Evolutionary conservation across 208 protist species (phyloP), one percentile per base, ranked within the genome.

Genomic region (Acanthamoeba castellanii): DNA sequence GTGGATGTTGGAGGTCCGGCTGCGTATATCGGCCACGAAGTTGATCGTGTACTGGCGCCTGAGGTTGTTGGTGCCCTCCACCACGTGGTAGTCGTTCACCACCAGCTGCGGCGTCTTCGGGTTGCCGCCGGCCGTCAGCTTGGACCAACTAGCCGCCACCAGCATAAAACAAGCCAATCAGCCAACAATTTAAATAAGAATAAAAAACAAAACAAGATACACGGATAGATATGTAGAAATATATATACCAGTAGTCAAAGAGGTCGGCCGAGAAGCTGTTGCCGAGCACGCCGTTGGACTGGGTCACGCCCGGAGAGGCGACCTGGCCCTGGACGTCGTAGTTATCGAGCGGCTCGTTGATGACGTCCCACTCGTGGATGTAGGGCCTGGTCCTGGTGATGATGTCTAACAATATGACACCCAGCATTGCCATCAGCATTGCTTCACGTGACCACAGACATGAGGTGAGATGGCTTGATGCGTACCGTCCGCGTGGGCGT

Each of bases 31-130:
- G 11, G 18, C 47, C 32, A 37, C 30, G 34, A 88, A 42, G 50
- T 88, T 88, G 50, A n/a, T 37, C 14, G 81, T 88, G 81, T 88
- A 88, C 14, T 30, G 42, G 7, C 81, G 81, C 20, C 81, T n/a
- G 16, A n/a, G 11, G 50, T 55, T 18, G 52, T 88, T 37, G 13
- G 64, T 22, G 27, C 81, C 81, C 45, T 88, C 81, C n/a, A 88
- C n/a, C 25, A 88, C 81, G 13, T 64, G 18, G 81, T 88, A 88
- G 81, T 88, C 81, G 81, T 88, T 88, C 13, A 88, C 81, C 14
- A 88, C 42, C 16, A 88, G 81, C 5, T 47, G 42, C 8, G 81
- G 81, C 13, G 11, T 32, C 30, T 66, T 66, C 18, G 81, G 34
- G n/a, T 32, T 88, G 25, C 37, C 74, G 9, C 47, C 81, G 8